phyloP scores from a whole-genome alignment of 2,329 filamentous ascomycete genomes.

The Ceratocystis eucalypticola region DNA sequence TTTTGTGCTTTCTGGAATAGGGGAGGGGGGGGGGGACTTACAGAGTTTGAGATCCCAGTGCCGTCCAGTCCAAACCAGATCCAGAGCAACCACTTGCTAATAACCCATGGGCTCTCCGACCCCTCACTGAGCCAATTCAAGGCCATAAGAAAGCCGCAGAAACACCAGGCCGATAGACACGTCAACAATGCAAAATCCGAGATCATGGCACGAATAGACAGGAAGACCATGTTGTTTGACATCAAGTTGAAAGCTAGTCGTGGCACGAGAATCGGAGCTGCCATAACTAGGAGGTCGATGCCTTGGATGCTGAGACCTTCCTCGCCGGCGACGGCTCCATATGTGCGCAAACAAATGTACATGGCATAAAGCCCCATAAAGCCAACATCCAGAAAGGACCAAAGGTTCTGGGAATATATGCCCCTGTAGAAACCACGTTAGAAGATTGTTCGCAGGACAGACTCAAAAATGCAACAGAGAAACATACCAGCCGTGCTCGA shows the following conservation, averaged over 20 bases:
- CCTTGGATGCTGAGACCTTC: slow-evolving; percentile 47
- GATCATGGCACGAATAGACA: slow-evolving; percentile 74
- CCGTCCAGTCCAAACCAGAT: slow-evolving; percentile 84
- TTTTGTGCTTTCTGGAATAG: no score
- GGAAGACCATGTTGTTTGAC: slow-evolving; percentile 72
- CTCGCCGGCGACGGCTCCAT: slow-evolving; percentile 42
- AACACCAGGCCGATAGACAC: slow-evolving; percentile 66
- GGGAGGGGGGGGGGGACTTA: slow-evolving; percentile 24
- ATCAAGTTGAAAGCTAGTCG: slow-evolving; percentile 70
- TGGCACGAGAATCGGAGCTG: slow-evolving; percentile 62
- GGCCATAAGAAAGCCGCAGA: slow-evolving; percentile 66
- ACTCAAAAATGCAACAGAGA: background rate
- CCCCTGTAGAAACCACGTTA: slow-evolving; percentile 35
- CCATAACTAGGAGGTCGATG: slow-evolving; percentile 63
- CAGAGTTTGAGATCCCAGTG: slow-evolving; percentile 45
- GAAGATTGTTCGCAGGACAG: background rate
- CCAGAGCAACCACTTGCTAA: slow-evolving; percentile 84
- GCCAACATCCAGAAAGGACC: slow-evolving; percentile 73
- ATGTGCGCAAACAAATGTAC: slow-evolving; percentile 55
- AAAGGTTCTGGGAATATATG: slow-evolving; percentile 77
- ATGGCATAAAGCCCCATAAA: slow-evolving; percentile 58
- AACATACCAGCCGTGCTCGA: slow-evolving; percentile 54
- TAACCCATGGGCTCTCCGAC: slow-evolving; percentile 36
- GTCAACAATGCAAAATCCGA: slow-evolving; percentile 70
- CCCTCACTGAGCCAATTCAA: slow-evolving; percentile 65